Evolutionary conservation across 371 early-diverging fungal genomes (phyloP).

Genomic region (Mucor indicus): DNA sequence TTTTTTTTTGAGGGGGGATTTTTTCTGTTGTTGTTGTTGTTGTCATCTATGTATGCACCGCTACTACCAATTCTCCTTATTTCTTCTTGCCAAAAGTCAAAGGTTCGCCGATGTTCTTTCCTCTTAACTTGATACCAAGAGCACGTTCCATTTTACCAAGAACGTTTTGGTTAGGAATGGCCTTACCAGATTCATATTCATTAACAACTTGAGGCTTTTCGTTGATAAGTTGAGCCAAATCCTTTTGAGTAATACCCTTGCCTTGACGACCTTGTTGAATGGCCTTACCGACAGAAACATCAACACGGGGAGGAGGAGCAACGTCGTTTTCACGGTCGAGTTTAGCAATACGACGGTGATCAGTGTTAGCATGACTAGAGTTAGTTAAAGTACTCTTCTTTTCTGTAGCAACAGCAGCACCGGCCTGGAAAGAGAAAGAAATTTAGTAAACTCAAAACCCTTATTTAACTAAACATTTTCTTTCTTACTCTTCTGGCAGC

Average conservation of each 20-base stretch:
- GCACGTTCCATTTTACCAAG: slow-evolving; percentile 88
- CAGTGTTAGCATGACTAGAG: slow-evolving; percentile 70
- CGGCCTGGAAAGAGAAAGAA: slow-evolving; percentile 28
- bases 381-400: slow-evolving; percentile 59
- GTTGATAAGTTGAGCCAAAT: slow-evolving; percentile 78
- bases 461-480: no score
- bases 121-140: slow-evolving; percentile 89
- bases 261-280: slow-evolving; percentile 81
- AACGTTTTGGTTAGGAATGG: slow-evolving; percentile 91
- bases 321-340: slow-evolving; percentile 90
- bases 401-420: slow-evolving; percentile 68
- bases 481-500: slow-evolving; percentile 67
- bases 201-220: slow-evolving; percentile 82
- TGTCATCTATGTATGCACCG: neutral
- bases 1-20: no score
- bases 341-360: slow-evolving; percentile 80
- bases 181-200: slow-evolving; percentile 90
- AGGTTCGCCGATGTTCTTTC: slow-evolving; percentile 80
- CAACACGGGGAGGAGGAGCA: slow-evolving; percentile 69
- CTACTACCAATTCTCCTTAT: slow-evolving; percentile 15
- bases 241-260: slow-evolving; percentile 86
- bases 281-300: slow-evolving; percentile 78
- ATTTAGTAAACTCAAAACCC: no score
- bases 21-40: no score
- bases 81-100: slow-evolving; percentile 69